Evolutionary conservation across 108 stramenopile genomes (phyloP), one percentile per base, ranked within the genome.

Genomic region (Cyclostephanos invisitatus): DNA sequence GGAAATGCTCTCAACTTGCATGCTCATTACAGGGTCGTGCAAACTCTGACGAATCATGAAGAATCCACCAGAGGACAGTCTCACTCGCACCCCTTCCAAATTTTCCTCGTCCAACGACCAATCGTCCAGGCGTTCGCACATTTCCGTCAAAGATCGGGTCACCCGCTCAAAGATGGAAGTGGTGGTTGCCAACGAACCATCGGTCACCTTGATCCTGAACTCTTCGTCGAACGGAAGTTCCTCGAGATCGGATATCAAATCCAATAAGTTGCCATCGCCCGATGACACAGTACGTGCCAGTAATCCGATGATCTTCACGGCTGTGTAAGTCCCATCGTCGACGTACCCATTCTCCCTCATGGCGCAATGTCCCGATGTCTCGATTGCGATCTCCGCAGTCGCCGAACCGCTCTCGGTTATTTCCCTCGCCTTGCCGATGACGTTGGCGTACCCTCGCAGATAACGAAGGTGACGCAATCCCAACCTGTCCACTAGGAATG

Each of bases 291-390:
- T 75, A 46, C 82, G 73, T 10, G 85, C 83, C 14, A 86, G 56
- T 46, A 86, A 35, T 8, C 80, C 85, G 67, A 93, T 72, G 37
- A 90, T 81, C 69, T 91, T 91, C 24, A 90, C 83, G 28, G 94
- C 94, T 4, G 90, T 91, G 72, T 90, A 95, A 2, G 91, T 92
- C 40, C 94, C 94, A 83, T 95, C 94, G 74, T 95, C 94, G 58
- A 90, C 61, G 54, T 84, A 95, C 14, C 70, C 83, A 53, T 95
- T 95, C 64, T 90, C 91, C 44, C 78, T 79, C 79, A 91, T 84
- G 21, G 94, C 85, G 32, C 85, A 82, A 79, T 95, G 94, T 15
- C 94, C 94, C 18, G 85, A 87, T 17, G 94, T 95, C 83, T 95
- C 94, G 59, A 95, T 95, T 5, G 94, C 94, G 18, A 92, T 61